Evolutionary conservation across 2,329 filamentous ascomycete species (phyloP).

Genomic region (Botrytis galanthina): DNA sequence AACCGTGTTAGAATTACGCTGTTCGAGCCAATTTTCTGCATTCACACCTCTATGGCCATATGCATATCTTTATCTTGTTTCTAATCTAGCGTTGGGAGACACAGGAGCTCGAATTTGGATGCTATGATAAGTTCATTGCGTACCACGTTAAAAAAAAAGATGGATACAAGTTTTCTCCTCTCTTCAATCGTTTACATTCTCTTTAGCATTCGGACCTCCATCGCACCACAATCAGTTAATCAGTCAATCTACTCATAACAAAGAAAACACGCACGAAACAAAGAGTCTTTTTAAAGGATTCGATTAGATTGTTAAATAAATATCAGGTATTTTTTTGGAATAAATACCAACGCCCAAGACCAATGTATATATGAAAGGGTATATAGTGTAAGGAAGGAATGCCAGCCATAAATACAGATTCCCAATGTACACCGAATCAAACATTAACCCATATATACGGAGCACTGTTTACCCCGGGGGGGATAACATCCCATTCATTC

Average conservation of each 20-base stretch:
- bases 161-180: neutral
- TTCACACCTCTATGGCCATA: neutral
- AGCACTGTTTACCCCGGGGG: neutral
- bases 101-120: neutral
- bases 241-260: neutral
- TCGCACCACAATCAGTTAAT: neutral
- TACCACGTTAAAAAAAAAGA: neutral
- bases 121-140: neutral
- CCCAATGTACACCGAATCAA: neutral
- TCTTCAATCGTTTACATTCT: neutral
- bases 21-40: neutral
- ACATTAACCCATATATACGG: conserved; percentile 11
- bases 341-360: conserved; percentile 4
- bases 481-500: neutral
- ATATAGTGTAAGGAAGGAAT: conserved; percentile 16
- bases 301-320: conserved; percentile 5
- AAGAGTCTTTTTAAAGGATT: neutral
- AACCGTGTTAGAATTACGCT: neutral
- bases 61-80: neutral
- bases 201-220: neutral
- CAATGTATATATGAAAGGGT: conserved; percentile 8
- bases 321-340: neutral
- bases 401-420: conserved; percentile 18
- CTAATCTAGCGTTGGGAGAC: neutral
- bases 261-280: neutral